Percentiles rank a stretch among this genome's conserved stretches.
Conservation (phyloP, 305 asterid genomes). For the Andrographis paniculata region DNA sequence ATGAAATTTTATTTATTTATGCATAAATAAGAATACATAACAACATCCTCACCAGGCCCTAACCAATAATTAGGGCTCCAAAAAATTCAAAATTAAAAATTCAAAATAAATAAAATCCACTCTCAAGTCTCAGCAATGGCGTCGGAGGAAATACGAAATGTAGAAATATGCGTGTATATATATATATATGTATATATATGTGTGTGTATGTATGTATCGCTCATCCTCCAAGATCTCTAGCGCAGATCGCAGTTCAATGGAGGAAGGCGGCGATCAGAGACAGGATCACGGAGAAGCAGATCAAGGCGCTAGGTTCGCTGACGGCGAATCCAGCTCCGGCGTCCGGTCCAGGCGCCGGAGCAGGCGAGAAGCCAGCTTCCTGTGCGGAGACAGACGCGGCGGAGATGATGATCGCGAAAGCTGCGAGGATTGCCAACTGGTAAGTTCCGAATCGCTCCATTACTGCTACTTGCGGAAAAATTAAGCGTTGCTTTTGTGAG, state of each 20-base stretch:
- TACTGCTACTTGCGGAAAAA: neutral
- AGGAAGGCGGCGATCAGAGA: conserved; percentile 15
- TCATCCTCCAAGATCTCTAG: too few relatives aligned
- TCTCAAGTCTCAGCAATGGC: neutral
- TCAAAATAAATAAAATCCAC: neutral
- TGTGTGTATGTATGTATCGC: too few relatives aligned
- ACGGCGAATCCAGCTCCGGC: conserved; percentile 21
- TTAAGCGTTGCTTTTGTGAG: neutral
- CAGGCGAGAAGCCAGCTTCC: conserved; percentile 14
- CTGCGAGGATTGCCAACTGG: conserved; percentile 4
- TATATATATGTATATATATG: too few relatives aligned
- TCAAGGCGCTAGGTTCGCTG: conserved; percentile 11
- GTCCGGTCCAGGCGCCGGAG: conserved; percentile 24
- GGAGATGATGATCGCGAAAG: conserved; percentile 13
- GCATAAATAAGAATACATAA: too few relatives aligned
- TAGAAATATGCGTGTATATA: neutral
- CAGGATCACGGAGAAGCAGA: conserved; percentile 14
- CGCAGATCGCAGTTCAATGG: conserved; percentile 1
- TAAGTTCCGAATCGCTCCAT: conserved; percentile 10
- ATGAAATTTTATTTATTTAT: too few relatives aligned
- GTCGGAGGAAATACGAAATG: neutral
- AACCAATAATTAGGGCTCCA: too few relatives aligned
- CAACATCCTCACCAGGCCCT: too few relatives aligned
- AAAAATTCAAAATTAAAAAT: too few relatives aligned
- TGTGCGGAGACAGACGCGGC: conserved; percentile 17